Percentiles rank a stretch among this genome's conserved stretches.
These are phyloP conservation scores for Capronia americana DNA, from an alignment of 2,329 filamentous ascomycete species.

Conservation along the genomic window DNA sequence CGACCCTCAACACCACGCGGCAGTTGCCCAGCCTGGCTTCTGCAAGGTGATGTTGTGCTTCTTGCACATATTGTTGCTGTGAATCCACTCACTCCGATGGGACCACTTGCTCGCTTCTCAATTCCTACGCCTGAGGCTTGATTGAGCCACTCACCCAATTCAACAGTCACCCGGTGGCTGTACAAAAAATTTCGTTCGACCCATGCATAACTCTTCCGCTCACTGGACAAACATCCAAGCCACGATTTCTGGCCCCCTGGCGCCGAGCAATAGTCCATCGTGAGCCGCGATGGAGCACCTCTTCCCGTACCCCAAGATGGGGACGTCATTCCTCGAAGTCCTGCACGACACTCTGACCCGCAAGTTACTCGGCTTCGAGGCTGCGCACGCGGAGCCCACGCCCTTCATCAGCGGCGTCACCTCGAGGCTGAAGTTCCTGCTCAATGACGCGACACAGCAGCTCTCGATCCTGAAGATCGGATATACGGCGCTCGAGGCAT, in stretches of 20 bases:
- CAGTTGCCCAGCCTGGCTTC: not conserved
- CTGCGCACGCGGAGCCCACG: conserved; percentile 41
- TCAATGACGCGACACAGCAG: conserved; percentile 44
- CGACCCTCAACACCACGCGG: not conserved
- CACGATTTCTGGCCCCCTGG: not conserved
- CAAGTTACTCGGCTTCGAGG: conserved; percentile 48
- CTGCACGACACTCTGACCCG: conserved; percentile 46
- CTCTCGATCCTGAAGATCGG: conserved; percentile 62
- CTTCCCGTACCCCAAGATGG: conserved; percentile 40
- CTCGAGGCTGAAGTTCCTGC: conserved; percentile 48
- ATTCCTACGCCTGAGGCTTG: not conserved
- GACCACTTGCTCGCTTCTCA: not conserved
- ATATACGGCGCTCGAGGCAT: conserved; percentile 74
- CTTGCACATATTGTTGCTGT: not conserved
- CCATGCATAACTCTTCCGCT: not conserved
- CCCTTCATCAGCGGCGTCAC: conserved; percentile 45
- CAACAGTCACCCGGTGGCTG: not conserved
- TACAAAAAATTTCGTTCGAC: conserved; percentile 1
- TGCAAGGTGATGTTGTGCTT: not conserved
- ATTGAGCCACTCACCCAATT: not conserved
- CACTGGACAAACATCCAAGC: not conserved
- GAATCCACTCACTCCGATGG: not conserved
- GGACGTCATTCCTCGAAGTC: conserved; percentile 39
- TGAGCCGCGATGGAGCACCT: conserved; percentile 36
- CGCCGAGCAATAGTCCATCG: not conserved